Conservation (phyloP, 352 stramenopile genomes). For the Globisporangium nodosum region DNA sequence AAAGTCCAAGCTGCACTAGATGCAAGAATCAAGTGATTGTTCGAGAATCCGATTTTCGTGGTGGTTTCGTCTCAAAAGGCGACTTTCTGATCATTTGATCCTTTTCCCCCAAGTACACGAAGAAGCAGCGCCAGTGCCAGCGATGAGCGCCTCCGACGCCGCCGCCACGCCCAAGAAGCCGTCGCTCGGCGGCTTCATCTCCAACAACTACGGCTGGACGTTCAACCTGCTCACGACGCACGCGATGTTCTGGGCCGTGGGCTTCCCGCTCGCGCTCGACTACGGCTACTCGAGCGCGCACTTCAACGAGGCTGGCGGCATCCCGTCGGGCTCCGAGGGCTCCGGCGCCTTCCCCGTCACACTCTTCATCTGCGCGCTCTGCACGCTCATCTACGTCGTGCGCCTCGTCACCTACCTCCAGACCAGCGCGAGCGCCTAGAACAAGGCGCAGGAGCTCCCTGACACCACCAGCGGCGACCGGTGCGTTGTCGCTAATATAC, state of each 20-base stretch:
- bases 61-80: neutral
- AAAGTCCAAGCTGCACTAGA: too few relatives aligned
- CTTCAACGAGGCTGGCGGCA: constrained; percentile 70
- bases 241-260: constrained; percentile 78
- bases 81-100: neutral
- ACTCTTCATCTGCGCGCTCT: constrained; percentile 71
- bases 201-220: constrained; percentile 76
- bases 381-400: constrained; percentile 56
- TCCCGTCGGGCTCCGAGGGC: constrained; percentile 69
- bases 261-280: constrained; percentile 65
- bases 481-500: neutral
- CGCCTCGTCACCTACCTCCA: constrained; percentile 53
- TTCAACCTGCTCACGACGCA: constrained; percentile 84
- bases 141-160: neutral
- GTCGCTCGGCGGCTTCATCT: constrained; percentile 51
- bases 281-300: constrained; percentile 78
- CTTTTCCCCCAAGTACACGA: too few relatives aligned
- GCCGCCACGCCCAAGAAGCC: constrained; percentile 14
- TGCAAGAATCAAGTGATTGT: neutral
- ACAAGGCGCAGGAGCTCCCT: neutral
- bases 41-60: too few relatives aligned
- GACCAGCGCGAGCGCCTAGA: constrained; percentile 24
- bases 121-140: too few relatives aligned
- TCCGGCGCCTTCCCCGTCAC: constrained; percentile 79
- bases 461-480: too few relatives aligned